phyloP scores from a whole-genome alignment of 257 asterid species.

The Scutellaria baicalensis region DNA sequence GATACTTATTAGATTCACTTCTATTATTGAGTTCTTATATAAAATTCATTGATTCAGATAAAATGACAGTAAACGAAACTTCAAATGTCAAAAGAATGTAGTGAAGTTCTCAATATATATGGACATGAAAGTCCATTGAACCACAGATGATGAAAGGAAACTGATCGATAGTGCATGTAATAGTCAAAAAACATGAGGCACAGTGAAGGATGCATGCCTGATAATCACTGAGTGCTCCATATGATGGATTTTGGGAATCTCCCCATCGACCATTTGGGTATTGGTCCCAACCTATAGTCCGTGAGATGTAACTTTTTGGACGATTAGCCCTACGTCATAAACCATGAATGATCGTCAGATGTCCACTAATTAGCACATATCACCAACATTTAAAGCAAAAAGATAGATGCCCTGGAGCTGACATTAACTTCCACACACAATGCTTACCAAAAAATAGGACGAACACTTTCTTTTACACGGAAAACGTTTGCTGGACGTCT shows the following conservation, averaged over 20 bases:
- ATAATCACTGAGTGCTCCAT: slow-evolving; percentile 80
- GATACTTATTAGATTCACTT: not conserved
- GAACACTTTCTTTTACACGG: slow-evolving; percentile 80
- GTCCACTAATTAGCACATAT: not conserved
- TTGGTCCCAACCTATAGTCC: slow-evolving; percentile 84
- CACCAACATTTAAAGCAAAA: not conserved
- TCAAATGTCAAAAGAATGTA: not conserved
- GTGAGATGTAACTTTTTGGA: slow-evolving; percentile 90
- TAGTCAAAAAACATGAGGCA: not conserved
- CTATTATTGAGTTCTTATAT: not conserved
- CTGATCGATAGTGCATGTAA: not conserved
- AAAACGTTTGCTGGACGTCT: slow-evolving; percentile 80
- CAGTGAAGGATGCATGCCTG: slow-evolving; percentile 42
- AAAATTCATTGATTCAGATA: not conserved
- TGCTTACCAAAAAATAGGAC: slow-evolving; percentile 86
- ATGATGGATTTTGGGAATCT: slow-evolving; percentile 63
- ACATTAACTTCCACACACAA: not conserved
- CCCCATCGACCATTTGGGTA: slow-evolving; percentile 93
- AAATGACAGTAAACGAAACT: not conserved
- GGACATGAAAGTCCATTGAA: not conserved
- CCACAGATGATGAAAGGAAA: not conserved
- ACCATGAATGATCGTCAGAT: slow-evolving; percentile 9
- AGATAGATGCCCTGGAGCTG: not conserved
- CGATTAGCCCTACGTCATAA: slow-evolving; percentile 78
- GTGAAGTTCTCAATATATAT: not conserved